phyloP scores from a whole-genome alignment of 139 green algal genomes.

The Pleodorina starrii region DNA sequence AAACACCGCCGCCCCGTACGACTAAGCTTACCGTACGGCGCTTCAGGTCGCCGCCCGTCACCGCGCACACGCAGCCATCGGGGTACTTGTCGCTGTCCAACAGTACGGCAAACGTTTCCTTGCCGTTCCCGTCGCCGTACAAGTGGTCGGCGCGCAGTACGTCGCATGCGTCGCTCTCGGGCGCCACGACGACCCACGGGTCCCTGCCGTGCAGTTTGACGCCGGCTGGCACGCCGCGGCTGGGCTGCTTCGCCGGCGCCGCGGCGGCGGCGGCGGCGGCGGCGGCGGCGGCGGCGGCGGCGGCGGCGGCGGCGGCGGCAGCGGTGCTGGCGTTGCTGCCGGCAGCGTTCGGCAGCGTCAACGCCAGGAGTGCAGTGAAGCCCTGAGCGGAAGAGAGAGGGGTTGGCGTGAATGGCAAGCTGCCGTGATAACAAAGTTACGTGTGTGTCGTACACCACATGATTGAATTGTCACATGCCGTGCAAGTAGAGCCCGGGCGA shows the following conservation, averaged over 20 bases:
- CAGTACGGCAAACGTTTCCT: conserved; percentile 30
- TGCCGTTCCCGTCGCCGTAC: background rate
- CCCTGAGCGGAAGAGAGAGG: no score
- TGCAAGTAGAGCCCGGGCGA: no score
- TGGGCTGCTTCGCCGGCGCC: background rate
- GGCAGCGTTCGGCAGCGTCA: background rate
- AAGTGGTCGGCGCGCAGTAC: conserved; percentile 36
- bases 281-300: background rate
- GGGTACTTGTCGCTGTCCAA: conserved; percentile 49
- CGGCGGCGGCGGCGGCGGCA: background rate
- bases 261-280: background rate
- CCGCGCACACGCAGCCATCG: conserved; percentile 46
- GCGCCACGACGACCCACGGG: conserved; percentile 18
- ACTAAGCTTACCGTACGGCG: conserved; percentile 24
- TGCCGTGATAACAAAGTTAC: no score
- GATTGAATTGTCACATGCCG: no score
- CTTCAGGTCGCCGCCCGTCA: conserved; percentile 30
- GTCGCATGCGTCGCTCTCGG: conserved; percentile 1
- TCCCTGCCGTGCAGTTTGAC: conserved; percentile 5
- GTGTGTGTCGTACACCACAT: no score
- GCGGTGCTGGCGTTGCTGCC: background rate
- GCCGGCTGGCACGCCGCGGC: background rate
- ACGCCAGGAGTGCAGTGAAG: background rate
- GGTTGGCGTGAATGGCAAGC: no score
- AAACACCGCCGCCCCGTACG: no score